Conservation (phyloP, 176 grass and related monocot species). For the Echinochloa phyllopogon region DNA sequence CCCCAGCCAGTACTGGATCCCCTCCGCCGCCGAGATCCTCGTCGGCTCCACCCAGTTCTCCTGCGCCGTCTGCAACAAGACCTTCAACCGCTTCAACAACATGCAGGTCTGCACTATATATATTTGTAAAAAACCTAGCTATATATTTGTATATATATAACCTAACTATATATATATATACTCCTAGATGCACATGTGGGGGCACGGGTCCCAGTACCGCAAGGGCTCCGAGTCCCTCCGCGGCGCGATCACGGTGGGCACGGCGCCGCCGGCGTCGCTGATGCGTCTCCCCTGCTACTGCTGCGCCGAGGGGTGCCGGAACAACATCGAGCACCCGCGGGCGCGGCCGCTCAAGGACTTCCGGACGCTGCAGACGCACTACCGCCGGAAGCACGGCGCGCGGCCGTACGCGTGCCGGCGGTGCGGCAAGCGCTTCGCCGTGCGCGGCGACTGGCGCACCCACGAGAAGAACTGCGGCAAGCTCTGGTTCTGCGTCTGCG, state of each 20-base stretch:
- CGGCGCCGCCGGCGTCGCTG: constrained; percentile 48
- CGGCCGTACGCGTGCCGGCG: constrained; percentile 74
- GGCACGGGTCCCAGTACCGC: constrained; percentile 88
- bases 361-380: constrained; percentile 91
- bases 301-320: constrained; percentile 83
- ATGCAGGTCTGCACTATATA: constrained; percentile 78
- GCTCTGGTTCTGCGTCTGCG: constrained; percentile 94
- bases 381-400: constrained; percentile 81
- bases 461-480: constrained; percentile 96
- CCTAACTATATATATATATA: not conserved
- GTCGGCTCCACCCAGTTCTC: constrained; percentile 83
- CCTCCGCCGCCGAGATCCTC: constrained; percentile 88
- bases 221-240: constrained; percentile 75
- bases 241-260: constrained; percentile 37
- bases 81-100: constrained; percentile 97
- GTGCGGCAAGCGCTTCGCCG: constrained; percentile 82
- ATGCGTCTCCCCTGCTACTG: constrained; percentile 88
- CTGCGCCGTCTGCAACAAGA: constrained; percentile 91
- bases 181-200: constrained; percentile 99
- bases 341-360: constrained; percentile 87
- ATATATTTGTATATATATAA: not conserved
- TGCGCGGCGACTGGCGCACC: constrained; percentile 92
- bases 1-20: constrained; percentile 85
- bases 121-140: too few species aligned
- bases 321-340: constrained; percentile 80